Evolutionary conservation across 192 early-diverging fungal genomes (phyloP).

Genomic region (Coemansia sp.): DNA sequence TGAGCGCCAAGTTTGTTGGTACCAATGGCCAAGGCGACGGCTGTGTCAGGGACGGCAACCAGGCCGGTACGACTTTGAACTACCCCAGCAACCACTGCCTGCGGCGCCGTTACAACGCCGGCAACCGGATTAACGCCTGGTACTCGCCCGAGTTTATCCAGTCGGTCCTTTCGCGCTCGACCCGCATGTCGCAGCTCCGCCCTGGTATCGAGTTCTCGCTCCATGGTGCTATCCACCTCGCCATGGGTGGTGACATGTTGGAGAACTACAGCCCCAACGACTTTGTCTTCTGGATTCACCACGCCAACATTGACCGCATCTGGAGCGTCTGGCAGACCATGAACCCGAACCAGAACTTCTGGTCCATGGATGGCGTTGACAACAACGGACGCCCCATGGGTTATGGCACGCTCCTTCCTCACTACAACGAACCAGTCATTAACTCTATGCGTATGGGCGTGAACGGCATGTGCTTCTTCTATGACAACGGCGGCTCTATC

Average conservation of each 20-base stretch:
- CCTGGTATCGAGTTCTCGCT: constrained; percentile 44
- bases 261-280: constrained; percentile 53
- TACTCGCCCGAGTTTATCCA: constrained; percentile 52
- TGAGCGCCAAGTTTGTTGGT: constrained; percentile 35
- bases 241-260: constrained; percentile 52
- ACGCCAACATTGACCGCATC: constrained; percentile 54
- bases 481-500: constrained; percentile 40
- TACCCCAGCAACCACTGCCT: constrained; percentile 47
- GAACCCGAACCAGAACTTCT: constrained; percentile 43
- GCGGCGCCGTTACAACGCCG: constrained; percentile 48
- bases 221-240: constrained; percentile 47
- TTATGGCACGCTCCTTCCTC: constrained; percentile 12
- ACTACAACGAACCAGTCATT: constrained; percentile 32
- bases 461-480: constrained; percentile 48
- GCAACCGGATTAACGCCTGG: constrained; percentile 33
- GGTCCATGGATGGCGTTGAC: constrained; percentile 32
- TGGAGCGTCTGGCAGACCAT: constrained; percentile 55
- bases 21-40: constrained; percentile 35
- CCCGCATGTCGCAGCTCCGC: constrained; percentile 44
- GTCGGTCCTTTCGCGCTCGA: constrained; percentile 40
- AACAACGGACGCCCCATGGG: constrained; percentile 14
- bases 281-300: constrained; percentile 55
- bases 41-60: constrained; percentile 41
- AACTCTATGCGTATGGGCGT: constrained; percentile 33
- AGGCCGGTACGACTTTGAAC: constrained; percentile 16